Evolutionary conservation across 2,329 filamentous ascomycete species (phyloP).

Genomic region (Aspergillus brasiliensis): DNA sequence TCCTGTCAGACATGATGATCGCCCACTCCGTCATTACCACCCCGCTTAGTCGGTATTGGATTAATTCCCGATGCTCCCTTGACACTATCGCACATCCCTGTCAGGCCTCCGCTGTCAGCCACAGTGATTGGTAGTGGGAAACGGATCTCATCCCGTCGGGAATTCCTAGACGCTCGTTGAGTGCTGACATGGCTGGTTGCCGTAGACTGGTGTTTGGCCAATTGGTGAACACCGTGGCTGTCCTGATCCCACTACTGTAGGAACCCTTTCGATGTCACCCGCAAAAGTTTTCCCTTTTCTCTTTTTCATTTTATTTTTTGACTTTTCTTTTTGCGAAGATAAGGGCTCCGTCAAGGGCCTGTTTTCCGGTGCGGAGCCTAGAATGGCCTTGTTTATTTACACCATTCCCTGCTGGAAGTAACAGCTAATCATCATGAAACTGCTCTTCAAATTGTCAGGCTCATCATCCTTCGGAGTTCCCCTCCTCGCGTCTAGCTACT

Average conservation of each 20-base stretch:
- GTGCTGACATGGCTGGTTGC: neutral
- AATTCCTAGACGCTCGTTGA: neutral
- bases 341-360: neutral
- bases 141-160: neutral
- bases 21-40: neutral
- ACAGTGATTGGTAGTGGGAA: neutral
- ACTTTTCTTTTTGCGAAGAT: neutral
- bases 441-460: neutral
- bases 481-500: neutral
- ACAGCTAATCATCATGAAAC: neutral
- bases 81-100: slow-evolving; percentile 1
- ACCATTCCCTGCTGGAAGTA: neutral
- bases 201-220: neutral
- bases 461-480: neutral
- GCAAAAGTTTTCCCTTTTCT: neutral
- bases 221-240: neutral
- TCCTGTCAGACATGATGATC: neutral
- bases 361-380: neutral
- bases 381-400: neutral
- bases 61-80: slow-evolving; percentile 1
- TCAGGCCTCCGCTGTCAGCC: neutral
- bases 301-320: no score
- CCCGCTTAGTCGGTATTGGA: slow-evolving; percentile 3
- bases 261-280: slow-evolving; percentile 1
- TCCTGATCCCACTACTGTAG: slow-evolving; percentile 1